Evolutionary conservation across 768 basidiomycete genomes (phyloP), one percentile per base, ranked within the genome.

Genomic region (Royoungia palumana): DNA sequence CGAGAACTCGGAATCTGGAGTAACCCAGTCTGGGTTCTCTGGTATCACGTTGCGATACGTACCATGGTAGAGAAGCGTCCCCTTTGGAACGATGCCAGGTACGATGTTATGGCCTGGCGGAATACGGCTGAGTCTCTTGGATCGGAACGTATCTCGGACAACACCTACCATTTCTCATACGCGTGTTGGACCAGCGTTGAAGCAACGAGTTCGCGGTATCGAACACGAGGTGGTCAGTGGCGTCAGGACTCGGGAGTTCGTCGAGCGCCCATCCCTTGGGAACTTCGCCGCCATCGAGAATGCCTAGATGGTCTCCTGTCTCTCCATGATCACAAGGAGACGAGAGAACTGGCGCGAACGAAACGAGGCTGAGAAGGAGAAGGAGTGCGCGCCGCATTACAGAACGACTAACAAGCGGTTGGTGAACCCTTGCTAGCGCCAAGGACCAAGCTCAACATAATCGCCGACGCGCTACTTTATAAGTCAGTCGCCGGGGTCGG

Each of bases 131-230:
- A 28, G 24, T 9, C 16, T 27, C 39, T n/a, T 4, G 8, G 14
- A 14, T 14, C 22, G 14, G 8, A 41, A 28, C n/a, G 4, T 12
- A n/a, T n/a, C n/a, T n/a, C n/a, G n/a, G 27, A 41, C 32, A 24
- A 30, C 4, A 8, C 65, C 41, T 42, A 73, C 75, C 74, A 55
- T 75, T 75, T 42, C 75, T 66, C 60, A 75, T 74, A 4, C 73
- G 70, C 0, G 75, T 74, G 44, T 76, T 74, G 12, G 72, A 70
- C 75, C 75, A 76, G 48, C 70, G 73, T 39, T 76, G 73, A 11
- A 75, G 61, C 0, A 62, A 16, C 62, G 54, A 35, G 63, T 55
- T 21, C 55, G 62, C 49, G 53, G 64, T 49, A 56, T 63, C 56
- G 36, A 62, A 61, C 2, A 62, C 48, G 25, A 60, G 50, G 37